Conservation (phyloP, 2,329 filamentous ascomycete genomes). For the Talaromyces sp. region DNA sequence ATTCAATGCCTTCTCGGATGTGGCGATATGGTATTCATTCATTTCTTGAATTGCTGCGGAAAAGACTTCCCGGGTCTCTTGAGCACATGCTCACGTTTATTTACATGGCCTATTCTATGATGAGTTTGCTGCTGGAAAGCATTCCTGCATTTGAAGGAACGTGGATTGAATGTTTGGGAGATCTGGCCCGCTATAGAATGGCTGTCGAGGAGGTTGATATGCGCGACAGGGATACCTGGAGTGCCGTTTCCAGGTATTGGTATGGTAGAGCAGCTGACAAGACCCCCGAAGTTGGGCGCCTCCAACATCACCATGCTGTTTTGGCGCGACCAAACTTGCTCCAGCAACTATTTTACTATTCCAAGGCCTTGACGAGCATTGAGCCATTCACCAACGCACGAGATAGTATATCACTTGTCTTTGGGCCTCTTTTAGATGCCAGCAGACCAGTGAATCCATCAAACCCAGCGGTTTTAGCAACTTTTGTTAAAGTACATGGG, state of each 20-base stretch:
- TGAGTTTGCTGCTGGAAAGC: constrained; percentile 80
- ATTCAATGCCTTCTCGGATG: constrained; percentile 88
- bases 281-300: constrained; percentile 66
- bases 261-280: constrained; percentile 77
- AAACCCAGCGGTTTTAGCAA: constrained; percentile 31
- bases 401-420: constrained; percentile 53
- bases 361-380: constrained; percentile 52
- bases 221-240: constrained; percentile 74
- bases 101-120: constrained; percentile 83
- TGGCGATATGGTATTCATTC: constrained; percentile 90
- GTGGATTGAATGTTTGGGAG: constrained; percentile 90
- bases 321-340: constrained; percentile 54
- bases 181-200: constrained; percentile 82
- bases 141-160: constrained; percentile 78
- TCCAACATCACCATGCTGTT: constrained; percentile 83
- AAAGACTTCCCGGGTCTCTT: constrained; percentile 67
- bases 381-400: constrained; percentile 52
- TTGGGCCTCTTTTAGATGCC: constrained; percentile 46
- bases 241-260: constrained; percentile 73
- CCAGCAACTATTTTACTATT: constrained; percentile 57
- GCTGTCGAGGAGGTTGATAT: constrained; percentile 81
- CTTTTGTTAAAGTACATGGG: constrained; percentile 52
- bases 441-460: constrained; percentile 26
- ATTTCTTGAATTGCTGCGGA: constrained; percentile 71
- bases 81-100: constrained; percentile 93